phyloP scores from a whole-genome alignment of 805 yeast genomes.

The Candida suzukii region DNA sequence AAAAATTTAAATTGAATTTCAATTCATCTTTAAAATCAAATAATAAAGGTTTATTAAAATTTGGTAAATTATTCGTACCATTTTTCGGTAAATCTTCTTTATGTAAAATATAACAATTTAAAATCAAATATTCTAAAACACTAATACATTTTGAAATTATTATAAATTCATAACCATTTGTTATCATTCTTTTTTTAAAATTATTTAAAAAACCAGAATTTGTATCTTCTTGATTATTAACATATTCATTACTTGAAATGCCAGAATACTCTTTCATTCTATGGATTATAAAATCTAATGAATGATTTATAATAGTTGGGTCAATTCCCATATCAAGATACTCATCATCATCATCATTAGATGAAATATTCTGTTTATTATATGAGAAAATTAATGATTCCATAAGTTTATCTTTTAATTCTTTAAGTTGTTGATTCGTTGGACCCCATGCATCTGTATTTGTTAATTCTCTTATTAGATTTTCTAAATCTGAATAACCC shows the following conservation, averaged over 20 bases:
- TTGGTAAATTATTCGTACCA: no score
- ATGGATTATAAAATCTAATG: slow-evolving; percentile 12
- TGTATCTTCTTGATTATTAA: neutral
- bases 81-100: neutral
- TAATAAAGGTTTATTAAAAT: no score
- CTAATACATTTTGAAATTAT: slow-evolving; percentile 19
- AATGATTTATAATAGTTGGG: neutral
- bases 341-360: no score
- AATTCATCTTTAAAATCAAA: slow-evolving; percentile 18
- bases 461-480: slow-evolving; percentile 34
- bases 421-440: slow-evolving; percentile 28
- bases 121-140: slow-evolving; percentile 17
- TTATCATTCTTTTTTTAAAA: slow-evolving; percentile 19
- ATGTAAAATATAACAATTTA: slow-evolving; percentile 16
- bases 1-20: slow-evolving; percentile 5
- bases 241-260: neutral
- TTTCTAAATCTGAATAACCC: slow-evolving; percentile 23
- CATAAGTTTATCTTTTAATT: neutral
- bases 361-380: no score
- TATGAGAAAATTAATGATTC: neutral
- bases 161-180: slow-evolving; percentile 21
- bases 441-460: slow-evolving; percentile 52
- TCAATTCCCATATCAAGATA: no score
- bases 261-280: slow-evolving; percentile 14
- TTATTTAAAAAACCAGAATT: neutral